A percentile compares a stretch with the other conserved stretches of the same genome.
Evolutionary conservation across 1,284 basidiomycete genomes (phyloP).

Genomic region (Boletus mariae): DNA sequence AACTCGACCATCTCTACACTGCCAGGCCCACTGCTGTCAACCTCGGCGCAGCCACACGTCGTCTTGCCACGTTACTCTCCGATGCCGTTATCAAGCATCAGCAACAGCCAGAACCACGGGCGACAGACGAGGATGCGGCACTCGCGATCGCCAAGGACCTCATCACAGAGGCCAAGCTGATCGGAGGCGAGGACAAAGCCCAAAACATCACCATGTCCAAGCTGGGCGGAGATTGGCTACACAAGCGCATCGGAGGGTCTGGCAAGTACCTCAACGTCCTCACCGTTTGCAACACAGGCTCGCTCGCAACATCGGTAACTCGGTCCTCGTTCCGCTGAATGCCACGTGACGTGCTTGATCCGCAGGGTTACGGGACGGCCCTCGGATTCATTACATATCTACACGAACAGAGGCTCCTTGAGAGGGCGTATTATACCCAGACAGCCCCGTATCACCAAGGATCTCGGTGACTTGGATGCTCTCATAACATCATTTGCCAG

Average conservation of each 20-base stretch:
- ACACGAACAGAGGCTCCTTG: conserved; percentile 71
- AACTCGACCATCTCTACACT: conserved; percentile 72
- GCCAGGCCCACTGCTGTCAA: conserved; percentile 95
- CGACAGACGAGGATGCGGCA: conserved; percentile 36
- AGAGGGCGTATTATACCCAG: conserved; percentile 85
- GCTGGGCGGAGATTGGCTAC: conserved; percentile 82
- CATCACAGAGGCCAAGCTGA: conserved; percentile 57
- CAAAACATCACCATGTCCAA: conserved; percentile 81
- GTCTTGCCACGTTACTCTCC: conserved; percentile 53
- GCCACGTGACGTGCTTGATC: conserved; percentile 3
- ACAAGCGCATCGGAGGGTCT: conserved; percentile 40
- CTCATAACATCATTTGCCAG: neutral
- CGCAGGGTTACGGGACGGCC: conserved; percentile 88
- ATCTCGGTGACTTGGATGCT: conserved; percentile 47
- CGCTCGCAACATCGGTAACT: conserved; percentile 80
- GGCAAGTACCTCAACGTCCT: conserved; percentile 68
- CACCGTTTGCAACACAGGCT: conserved; percentile 96
- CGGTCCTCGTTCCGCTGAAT: neutral
- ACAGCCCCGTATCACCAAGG: conserved; percentile 93
- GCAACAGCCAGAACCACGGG: conserved; percentile 12
- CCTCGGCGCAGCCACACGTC: conserved; percentile 76
- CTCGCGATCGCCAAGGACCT: conserved; percentile 53
- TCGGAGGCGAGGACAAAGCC: conserved; percentile 82
- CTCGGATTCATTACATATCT: conserved; percentile 90
- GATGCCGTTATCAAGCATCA: conserved; percentile 12